Evolutionary conservation across 768 basidiomycete genomes (phyloP), one percentile per base, ranked within the genome.

Genomic region (Sistotremastrum suecicum): DNA sequence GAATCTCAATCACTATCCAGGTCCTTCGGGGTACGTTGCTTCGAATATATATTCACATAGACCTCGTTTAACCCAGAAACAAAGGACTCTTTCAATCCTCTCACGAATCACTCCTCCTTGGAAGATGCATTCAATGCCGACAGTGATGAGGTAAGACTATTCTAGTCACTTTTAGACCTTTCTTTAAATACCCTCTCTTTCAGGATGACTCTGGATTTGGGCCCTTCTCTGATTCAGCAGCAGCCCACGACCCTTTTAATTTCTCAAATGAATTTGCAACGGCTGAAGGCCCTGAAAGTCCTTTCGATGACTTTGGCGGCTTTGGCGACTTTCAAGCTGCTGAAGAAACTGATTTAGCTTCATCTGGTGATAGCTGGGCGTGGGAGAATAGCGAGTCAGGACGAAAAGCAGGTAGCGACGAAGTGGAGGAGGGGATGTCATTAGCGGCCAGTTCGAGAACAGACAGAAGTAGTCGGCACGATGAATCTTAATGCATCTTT

Each of bases 261-360:
- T 66, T 69, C 45, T 48, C 66, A 3, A 58, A 66, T 2, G 54
- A 70, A 2, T 75, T 75, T 51, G 63, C 68, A 3, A 72, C 76
- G 48, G 73, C 78, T 0, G 80, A 81, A 34, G 83, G 84, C 41
- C 67, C 69, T 57, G 73, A 71, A 41, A 76, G 72, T 3, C 73
- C 81, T 6, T 87, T 85, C 52, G 80, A 80, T 43, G 68, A 66
- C 40, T 68, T 69, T 47, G 67, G 67, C 8, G 76, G 80, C 45
- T 86, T 87, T 55, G 83, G 83, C 10, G 85, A 87, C 51, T 87
- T 88, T 54, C 83, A 83, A 53, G 67, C 66, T 44, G 72, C 68
- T 1, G 66, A 60, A 34, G 63, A 67, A 20, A 20, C 20, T 20
- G 20, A 20, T 20, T 20, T 20, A 20, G 20, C 20, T 20, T 20